Conservation (phyloP, 805 yeast species). For the Torulaspora quercuum region DNA sequence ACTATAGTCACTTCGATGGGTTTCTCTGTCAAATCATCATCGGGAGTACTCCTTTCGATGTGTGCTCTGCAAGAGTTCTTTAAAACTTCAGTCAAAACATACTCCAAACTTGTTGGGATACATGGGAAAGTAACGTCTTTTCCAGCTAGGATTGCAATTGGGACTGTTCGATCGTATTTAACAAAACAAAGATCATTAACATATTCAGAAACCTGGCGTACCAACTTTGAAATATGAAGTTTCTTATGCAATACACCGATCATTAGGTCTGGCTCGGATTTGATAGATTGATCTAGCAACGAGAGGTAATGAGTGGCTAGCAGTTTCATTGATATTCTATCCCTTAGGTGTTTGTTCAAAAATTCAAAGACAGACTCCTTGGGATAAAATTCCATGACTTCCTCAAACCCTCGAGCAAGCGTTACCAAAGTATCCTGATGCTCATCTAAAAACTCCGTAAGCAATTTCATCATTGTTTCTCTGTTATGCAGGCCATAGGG, state of each 20-base stretch:
- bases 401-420: conserved; percentile 77
- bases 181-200: conserved; percentile 81
- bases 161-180: conserved; percentile 75
- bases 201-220: conserved; percentile 62
- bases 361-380: conserved; percentile 54
- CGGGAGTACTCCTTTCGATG: conserved; percentile 54
- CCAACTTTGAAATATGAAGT: conserved; percentile 58
- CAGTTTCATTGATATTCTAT: conserved; percentile 81
- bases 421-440: conserved; percentile 84
- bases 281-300: conserved; percentile 43
- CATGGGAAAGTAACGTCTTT: conserved; percentile 67
- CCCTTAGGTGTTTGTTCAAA: conserved; percentile 71
- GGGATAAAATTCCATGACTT: conserved; percentile 48
- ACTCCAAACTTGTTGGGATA: conserved; percentile 83
- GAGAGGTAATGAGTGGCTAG: conserved; percentile 82
- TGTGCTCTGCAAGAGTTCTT: conserved; percentile 88
- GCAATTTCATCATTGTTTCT: conserved; percentile 47
- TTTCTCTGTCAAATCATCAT: conserved; percentile 23
- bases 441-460: conserved; percentile 59
- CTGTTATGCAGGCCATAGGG: conserved; percentile 54
- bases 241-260: conserved; percentile 67
- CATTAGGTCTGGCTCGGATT: conserved; percentile 39
- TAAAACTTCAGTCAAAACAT: conserved; percentile 78
- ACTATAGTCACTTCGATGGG: conserved; percentile 31
- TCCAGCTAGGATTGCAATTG: conserved; percentile 55